Base-by-base conservation (phyloP, 495 filamentous ascomycete genomes). In the Hypomontagnella monticulosa region DNA sequence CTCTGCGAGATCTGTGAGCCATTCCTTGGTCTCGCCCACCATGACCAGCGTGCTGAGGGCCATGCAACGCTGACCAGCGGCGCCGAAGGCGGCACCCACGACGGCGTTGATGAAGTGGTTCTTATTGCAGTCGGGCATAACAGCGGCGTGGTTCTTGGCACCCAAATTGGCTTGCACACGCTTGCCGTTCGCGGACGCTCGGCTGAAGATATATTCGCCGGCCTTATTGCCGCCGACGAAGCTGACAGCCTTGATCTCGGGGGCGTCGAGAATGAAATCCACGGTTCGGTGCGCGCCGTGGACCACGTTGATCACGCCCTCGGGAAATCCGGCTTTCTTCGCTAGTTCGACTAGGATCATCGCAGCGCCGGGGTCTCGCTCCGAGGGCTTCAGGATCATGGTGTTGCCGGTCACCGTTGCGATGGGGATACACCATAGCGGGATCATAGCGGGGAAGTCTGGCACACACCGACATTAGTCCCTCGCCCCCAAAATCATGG, bases 401-500 rank as follows among this genome's bases (percentile, higher is more conserved):
- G 91, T 95, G 81, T 99, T 99, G 48, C 95, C 96, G 9, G 92
- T 96, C 2, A 96, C 86, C 10, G 93, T 97, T 38, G 95, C 96
- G 72, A 98, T 88, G 15, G 95, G 96, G 55, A 98, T 96, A 53
- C 85, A 96, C 95, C 95, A 99, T 7, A 99, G 83, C 15, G 95
- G 95, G 78, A 99, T 99, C 95, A 99, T 99, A 66, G 95, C 95
- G 40, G 95, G 95, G 81, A 99, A 99, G 81, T 99, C 92, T 96
- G 66, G 20, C 23, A 47, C 11, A 33, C 53, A 41, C 8, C 33
- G 12, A 4, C 18, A 67, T 73, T 50, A 78, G 70, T 37, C 44
- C 52, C 16, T 0, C 30, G 40, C 6, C 38, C 2, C 14, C 34
- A 63, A 49, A 43, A 34, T 7, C 30, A 2, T 34, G 3, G 16